Base-by-base conservation (phyloP, 768 basidiomycete genomes). In the Clathrus columnatus region DNA sequence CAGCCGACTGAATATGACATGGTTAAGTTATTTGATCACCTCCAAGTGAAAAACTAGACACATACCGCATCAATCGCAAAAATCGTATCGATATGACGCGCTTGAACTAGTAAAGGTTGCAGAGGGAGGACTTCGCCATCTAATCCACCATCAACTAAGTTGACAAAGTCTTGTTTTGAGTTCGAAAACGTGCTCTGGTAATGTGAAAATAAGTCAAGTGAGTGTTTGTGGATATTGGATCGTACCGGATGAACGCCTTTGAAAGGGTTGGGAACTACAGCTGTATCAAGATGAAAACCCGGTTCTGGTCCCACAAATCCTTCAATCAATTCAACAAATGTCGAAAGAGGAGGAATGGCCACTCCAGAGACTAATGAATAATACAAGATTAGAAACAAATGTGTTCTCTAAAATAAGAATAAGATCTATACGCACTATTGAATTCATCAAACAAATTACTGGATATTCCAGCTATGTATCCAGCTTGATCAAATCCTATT, bases 41-140 rank as follows among this genome's bases (percentile, higher is more conserved):
- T n/a, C n/a, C n/a, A n/a, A n/a, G n/a, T n/a, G n/a, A n/a, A n/a
- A n/a, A 36, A 11, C 36, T 67, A 64, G 64, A 69, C 16, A 8
- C 70, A 54, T 61, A 68, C 63, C 8, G 68, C 70, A 61, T 82
- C 80, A 46, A 80, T 72, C 0, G 77, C 78, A 28, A 81, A 48
- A 60, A 82, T 75, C 6, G 72, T 70, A 56, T 82, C 80, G 50
- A 80, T 61, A 0, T 61, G 66, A 44, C 80, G 73, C 21, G 69
- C 69, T 36, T 71, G 65, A 48, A 78, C 71, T 11, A 80, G 69
- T 36, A 81, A 68, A 1, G 80, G 80, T 48, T 75, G 74, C 17
- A 79, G 27, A 3, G 79, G 77, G 32, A 79, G 65, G 49, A 74
- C 61, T 59, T 75, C 69, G 14, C 74, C 74, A 44, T 73, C 67